Evolutionary conservation across 805 yeast species (phyloP).

Genomic region (Candida ovalis): DNA sequence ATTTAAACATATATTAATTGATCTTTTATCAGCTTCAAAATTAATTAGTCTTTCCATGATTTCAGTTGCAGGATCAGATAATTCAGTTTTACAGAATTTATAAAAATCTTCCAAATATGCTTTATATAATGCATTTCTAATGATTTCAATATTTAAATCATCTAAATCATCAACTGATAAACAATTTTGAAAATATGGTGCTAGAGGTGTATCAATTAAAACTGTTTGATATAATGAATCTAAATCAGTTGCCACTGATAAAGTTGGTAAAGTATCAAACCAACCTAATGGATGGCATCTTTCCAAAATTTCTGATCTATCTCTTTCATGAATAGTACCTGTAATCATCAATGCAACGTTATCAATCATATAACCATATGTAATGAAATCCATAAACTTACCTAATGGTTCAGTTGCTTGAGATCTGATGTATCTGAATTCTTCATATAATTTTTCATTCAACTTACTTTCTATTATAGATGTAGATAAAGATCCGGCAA

Average conservation of each 20-base stretch:
- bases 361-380: constrained; percentile 98
- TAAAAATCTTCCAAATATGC: constrained; percentile 90
- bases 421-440: constrained; percentile 79
- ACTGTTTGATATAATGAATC: constrained; percentile 92
- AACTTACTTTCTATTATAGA: constrained; percentile 80
- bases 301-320: constrained; percentile 78
- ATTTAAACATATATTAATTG: constrained; percentile 87
- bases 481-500: constrained; percentile 80
- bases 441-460: constrained; percentile 67
- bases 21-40: constrained; percentile 94
- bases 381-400: constrained; percentile 84
- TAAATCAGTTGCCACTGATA: constrained; percentile 90
- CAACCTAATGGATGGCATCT: constrained; percentile 97
- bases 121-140: constrained; percentile 86
- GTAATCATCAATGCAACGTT: constrained; percentile 94
- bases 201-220: constrained; percentile 93
- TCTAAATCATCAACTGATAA: constrained; percentile 84
- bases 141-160: constrained; percentile 91
- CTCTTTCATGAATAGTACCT: constrained; percentile 94
- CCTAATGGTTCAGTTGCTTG: constrained; percentile 80
- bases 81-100: constrained; percentile 54
- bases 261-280: constrained; percentile 96
- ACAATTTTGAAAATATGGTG: constrained; percentile 92
- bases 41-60: constrained; percentile 73
- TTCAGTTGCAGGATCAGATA: constrained; percentile 75